These are phyloP conservation scores for Botrytis porri DNA, from an alignment of 2,329 filamentous ascomycete genomes.

Conservation along the genomic window DNA sequence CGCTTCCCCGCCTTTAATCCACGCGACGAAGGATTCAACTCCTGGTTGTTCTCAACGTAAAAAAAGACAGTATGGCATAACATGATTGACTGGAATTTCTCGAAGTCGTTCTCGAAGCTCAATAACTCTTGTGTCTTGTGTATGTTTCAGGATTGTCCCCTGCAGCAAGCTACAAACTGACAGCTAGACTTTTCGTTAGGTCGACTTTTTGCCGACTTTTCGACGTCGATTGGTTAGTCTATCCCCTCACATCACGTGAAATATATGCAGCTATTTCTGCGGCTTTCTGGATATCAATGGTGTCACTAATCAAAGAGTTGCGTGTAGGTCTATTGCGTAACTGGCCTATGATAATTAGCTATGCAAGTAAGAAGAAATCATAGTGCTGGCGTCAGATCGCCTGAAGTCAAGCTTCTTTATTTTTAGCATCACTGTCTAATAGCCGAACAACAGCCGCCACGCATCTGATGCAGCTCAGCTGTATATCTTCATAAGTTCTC, in stretches of 20 bases:
- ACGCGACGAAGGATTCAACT: neutral
- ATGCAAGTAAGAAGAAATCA: neutral
- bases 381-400: neutral
- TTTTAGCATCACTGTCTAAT: constrained; percentile 1
- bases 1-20: neutral
- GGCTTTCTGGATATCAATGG: neutral
- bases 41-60: neutral
- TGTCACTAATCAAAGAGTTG: neutral
- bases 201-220: neutral
- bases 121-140: neutral
- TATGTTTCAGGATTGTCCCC: neutral
- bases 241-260: neutral
- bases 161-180: neutral
- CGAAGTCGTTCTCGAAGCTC: neutral
- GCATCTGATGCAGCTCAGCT: neutral
- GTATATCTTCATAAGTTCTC: neutral
- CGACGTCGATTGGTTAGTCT: neutral
- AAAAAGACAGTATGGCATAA: neutral
- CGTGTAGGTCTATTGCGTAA: neutral
- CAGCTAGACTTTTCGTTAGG: neutral
- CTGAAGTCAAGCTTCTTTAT: neutral
- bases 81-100: neutral
- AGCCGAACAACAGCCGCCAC: neutral
- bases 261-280: neutral
- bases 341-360: neutral